Percentiles rank a stretch among this genome's conserved stretches.
These are phyloP conservation scores for Colletotrichum sp. DNA, from an alignment of 2,329 filamentous ascomycete species.

Conservation along the genomic window DNA sequence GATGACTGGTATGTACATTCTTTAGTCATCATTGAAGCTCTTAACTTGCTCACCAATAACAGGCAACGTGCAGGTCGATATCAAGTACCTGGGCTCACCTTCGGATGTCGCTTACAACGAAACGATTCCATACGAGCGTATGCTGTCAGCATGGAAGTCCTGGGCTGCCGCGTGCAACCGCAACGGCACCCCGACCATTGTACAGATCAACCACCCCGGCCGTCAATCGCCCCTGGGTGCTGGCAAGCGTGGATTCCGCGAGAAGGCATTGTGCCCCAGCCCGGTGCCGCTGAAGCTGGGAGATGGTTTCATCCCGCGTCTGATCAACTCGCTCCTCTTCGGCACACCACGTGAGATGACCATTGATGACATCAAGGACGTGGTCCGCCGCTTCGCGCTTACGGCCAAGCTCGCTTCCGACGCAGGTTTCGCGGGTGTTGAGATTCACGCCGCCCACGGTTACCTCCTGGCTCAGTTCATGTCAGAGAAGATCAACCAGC, in stretches of 20 bases:
- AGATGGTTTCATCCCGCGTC: slow-evolving; percentile 34
- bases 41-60: neutral
- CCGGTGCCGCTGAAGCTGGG: slow-evolving; percentile 48
- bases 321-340: slow-evolving; percentile 42
- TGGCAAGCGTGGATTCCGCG: slow-evolving; percentile 37
- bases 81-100: slow-evolving; percentile 36
- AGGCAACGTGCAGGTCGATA: slow-evolving; percentile 52
- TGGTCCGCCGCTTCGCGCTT: slow-evolving; percentile 56
- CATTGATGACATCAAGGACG: slow-evolving; percentile 54
- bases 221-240: slow-evolving; percentile 45
- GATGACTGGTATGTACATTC: slow-evolving; percentile 41
- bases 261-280: slow-evolving; percentile 47
- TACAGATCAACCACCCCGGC: slow-evolving; percentile 54
- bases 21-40: neutral
- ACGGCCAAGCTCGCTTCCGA: slow-evolving; percentile 52
- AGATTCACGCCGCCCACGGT: slow-evolving; percentile 58
- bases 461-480: slow-evolving; percentile 64
- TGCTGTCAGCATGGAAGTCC: slow-evolving; percentile 39
- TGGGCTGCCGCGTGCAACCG: slow-evolving; percentile 37
- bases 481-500: slow-evolving; percentile 50
- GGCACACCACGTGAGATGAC: slow-evolving; percentile 64
- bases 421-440: slow-evolving; percentile 50
- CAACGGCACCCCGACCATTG: slow-evolving; percentile 40
- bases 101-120: slow-evolving; percentile 39
- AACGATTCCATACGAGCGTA: slow-evolving; percentile 27